Evolutionary conservation across 2,329 filamentous ascomycete species (phyloP).

Genomic region (Elsinoe batatas): DNA sequence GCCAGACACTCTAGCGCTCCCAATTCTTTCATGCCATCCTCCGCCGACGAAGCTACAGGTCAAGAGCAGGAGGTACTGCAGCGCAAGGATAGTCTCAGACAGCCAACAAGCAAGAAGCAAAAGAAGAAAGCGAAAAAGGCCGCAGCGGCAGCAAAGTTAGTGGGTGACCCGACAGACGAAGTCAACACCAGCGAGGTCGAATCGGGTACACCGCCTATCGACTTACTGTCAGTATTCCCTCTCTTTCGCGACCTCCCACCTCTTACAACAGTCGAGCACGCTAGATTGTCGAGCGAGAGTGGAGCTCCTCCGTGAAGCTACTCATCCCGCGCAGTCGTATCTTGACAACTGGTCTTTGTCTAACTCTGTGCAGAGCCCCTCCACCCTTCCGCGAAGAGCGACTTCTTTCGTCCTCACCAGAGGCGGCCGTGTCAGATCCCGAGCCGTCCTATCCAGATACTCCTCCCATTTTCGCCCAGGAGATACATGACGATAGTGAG

Average conservation of each 20-base stretch:
- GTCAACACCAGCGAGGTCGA: slow-evolving; percentile 12
- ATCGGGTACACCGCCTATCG: slow-evolving; percentile 13
- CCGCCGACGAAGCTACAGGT: slow-evolving; percentile 16
- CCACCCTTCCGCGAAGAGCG: slow-evolving; percentile 8
- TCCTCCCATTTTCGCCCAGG: slow-evolving; percentile 12
- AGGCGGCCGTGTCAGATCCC: slow-evolving; percentile 7
- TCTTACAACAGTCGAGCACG: too few species aligned
- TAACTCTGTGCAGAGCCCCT: slow-evolving; percentile 9
- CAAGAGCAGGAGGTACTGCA: slow-evolving; percentile 14
- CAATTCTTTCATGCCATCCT: slow-evolving; percentile 15
- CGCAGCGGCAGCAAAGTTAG: slow-evolving; percentile 11
- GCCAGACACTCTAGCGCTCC: neutral
- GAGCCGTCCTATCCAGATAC: slow-evolving; percentile 10
- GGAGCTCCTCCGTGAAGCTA: too few species aligned
- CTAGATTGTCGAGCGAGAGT: too few species aligned
- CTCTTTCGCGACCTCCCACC: neutral
- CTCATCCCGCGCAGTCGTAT: too few species aligned
- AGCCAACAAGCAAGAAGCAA: slow-evolving; percentile 12
- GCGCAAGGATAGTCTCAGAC: slow-evolving; percentile 14
- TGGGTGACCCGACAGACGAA: slow-evolving; percentile 15
- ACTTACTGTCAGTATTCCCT: slow-evolving; percentile 13
- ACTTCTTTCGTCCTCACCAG: slow-evolving; percentile 8
- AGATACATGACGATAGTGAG: slow-evolving; percentile 12
- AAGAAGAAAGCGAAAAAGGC: slow-evolving; percentile 17
- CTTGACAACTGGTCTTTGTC: neutral